phyloP scores from a whole-genome alignment of 257 asterid genomes.

The Nicotiana undulata region DNA sequence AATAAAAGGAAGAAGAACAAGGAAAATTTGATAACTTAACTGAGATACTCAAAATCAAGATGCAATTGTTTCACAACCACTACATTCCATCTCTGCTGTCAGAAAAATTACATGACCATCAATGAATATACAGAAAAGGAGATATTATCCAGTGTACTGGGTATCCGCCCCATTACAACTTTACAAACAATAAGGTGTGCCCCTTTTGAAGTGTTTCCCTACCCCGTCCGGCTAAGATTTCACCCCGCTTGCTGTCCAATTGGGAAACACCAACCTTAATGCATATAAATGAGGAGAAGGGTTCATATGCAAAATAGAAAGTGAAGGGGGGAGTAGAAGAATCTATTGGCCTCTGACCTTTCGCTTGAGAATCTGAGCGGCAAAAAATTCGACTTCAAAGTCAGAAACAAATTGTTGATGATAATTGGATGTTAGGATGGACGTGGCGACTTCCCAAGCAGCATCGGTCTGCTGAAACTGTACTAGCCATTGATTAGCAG shows the following conservation, averaged over 20 bases:
- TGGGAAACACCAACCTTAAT: neutral
- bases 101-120: neutral
- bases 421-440: conserved; percentile 61
- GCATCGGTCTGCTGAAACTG: conserved; percentile 76
- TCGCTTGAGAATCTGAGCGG: conserved; percentile 90
- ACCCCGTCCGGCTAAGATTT: neutral
- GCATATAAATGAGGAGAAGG: neutral
- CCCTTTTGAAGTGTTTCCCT: neutral
- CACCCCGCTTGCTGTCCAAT: neutral
- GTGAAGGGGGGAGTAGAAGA: neutral
- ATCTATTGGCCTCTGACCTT: conserved; percentile 38
- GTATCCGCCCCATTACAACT: neutral
- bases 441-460: conserved; percentile 86
- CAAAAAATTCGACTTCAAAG: conserved; percentile 73
- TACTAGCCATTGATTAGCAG: conserved; percentile 93
- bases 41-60: neutral
- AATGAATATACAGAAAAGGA: neutral
- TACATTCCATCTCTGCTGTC: neutral
- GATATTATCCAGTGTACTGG: neutral
- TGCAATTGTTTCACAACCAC: neutral
- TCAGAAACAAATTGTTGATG: conserved; percentile 34
- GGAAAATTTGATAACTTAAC: neutral
- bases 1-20: neutral
- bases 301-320: neutral
- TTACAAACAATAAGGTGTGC: neutral